Percentiles rank a stretch among this genome's conserved stretches.
Conservation (phyloP, 345 rosid genomes). For the Kernera saxatilis region DNA sequence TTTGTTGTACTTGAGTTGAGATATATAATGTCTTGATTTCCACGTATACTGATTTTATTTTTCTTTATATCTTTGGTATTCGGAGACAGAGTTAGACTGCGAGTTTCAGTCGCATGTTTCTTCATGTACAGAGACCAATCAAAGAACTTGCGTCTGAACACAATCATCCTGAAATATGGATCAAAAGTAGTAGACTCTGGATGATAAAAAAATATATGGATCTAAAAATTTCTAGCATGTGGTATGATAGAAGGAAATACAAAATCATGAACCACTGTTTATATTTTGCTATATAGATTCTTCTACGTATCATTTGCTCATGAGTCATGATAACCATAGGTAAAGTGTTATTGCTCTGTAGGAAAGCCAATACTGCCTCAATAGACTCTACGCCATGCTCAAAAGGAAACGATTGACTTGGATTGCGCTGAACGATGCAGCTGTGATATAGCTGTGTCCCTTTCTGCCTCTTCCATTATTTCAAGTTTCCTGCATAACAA, state of each 20-base stretch:
- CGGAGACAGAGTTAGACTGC: too few relatives aligned
- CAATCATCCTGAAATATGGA: too few relatives aligned
- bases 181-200: too few relatives aligned
- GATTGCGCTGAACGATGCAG: slow-evolving; percentile 43
- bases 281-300: background rate
- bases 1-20: too few relatives aligned
- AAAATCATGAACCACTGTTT: background rate
- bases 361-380: background rate
- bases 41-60: too few relatives aligned
- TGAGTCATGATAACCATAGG: background rate
- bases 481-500: slow-evolving; percentile 46
- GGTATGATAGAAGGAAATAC: background rate
- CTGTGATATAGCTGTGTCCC: slow-evolving; percentile 53
- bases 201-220: too few relatives aligned
- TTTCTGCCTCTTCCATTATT: slow-evolving; percentile 46
- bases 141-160: too few relatives aligned
- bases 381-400: slow-evolving; percentile 1
- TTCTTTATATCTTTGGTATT: too few relatives aligned
- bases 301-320: background rate
- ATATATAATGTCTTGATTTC: too few relatives aligned
- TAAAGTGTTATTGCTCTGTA: background rate
- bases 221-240: too few relatives aligned
- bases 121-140: too few relatives aligned
- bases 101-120: too few relatives aligned
- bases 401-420: slow-evolving; percentile 59